Evolutionary conservation across 2,329 filamentous ascomycete species (phyloP).

Genomic region (Stagonosporopsis vannaccii): DNA sequence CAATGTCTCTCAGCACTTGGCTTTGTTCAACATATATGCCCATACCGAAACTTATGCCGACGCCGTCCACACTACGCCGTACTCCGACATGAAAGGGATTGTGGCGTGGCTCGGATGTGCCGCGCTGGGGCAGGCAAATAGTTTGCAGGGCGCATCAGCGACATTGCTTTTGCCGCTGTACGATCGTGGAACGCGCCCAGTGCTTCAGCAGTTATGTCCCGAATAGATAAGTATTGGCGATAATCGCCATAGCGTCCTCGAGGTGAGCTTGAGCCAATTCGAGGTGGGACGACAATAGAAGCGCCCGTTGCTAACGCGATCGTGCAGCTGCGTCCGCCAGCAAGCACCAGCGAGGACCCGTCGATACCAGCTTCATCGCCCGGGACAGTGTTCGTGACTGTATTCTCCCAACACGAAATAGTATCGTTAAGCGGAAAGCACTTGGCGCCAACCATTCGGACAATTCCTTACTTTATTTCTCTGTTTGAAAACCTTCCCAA

Average conservation of each 20-base stretch:
- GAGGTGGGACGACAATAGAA: background rate
- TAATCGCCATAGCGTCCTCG: background rate
- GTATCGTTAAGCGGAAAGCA: background rate
- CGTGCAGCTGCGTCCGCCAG: background rate
- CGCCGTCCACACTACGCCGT: background rate
- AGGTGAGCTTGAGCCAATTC: background rate
- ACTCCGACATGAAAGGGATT: background rate
- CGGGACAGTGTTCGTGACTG: background rate
- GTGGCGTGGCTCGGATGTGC: background rate
- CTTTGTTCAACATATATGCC: background rate
- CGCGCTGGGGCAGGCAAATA: background rate
- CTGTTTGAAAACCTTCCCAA: background rate
- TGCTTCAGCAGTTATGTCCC: background rate
- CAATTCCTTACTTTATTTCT: background rate
- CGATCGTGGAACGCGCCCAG: background rate
- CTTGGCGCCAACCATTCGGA: background rate
- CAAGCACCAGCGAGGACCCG: background rate
- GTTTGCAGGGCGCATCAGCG: background rate
- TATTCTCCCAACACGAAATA: background rate
- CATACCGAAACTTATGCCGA: background rate
- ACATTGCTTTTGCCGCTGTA: background rate
- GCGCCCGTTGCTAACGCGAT: background rate
- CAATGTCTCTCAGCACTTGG: background rate
- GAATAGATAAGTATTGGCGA: background rate
- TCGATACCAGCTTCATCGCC: background rate